Evolutionary conservation across 306 rosid species (phyloP).

Genomic region (Rubus parviflorus): DNA sequence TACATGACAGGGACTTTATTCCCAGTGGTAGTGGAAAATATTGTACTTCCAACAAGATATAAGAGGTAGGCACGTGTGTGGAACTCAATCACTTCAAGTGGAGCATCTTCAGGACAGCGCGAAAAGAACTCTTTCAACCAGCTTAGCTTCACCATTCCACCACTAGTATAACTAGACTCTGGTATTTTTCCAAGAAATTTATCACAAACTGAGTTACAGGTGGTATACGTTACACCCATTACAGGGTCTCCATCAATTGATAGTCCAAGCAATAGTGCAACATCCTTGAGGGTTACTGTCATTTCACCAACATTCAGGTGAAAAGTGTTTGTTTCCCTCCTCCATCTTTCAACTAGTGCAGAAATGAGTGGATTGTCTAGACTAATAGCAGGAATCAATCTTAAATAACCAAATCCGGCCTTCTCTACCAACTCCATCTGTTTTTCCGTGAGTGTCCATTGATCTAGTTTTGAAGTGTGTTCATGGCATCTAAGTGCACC

Average conservation of each 20-base stretch:
- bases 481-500: slow-evolving; percentile 99
- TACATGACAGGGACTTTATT: slow-evolving; percentile 99
- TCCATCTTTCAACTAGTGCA: slow-evolving; percentile 97
- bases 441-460: slow-evolving; percentile 73
- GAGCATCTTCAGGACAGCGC: slow-evolving; percentile 80
- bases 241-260: slow-evolving; percentile 96
- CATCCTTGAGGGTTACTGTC: slow-evolving; percentile 92
- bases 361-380: slow-evolving; percentile 97
- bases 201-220: slow-evolving; percentile 84
- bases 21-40: slow-evolving; percentile 97
- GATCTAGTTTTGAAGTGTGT: slow-evolving; percentile 97
- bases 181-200: slow-evolving; percentile 78
- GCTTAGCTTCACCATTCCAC: slow-evolving; percentile 99
- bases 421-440: slow-evolving; percentile 80
- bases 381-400: slow-evolving; percentile 95
- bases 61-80: slow-evolving; percentile 98
- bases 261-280: slow-evolving; percentile 85
- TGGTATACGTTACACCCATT: slow-evolving; percentile 82
- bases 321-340: slow-evolving; percentile 97
- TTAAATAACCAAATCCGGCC: slow-evolving; percentile 89
- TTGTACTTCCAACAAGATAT: slow-evolving; percentile 96
- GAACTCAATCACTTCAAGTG: slow-evolving; percentile 65
- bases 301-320: slow-evolving; percentile 97
- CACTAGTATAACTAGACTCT: slow-evolving; percentile 89
- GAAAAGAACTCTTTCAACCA: slow-evolving; percentile 96